Evolutionary conservation across 805 yeast species (phyloP).

Genomic region (Saccharomycopsis sp.): DNA sequence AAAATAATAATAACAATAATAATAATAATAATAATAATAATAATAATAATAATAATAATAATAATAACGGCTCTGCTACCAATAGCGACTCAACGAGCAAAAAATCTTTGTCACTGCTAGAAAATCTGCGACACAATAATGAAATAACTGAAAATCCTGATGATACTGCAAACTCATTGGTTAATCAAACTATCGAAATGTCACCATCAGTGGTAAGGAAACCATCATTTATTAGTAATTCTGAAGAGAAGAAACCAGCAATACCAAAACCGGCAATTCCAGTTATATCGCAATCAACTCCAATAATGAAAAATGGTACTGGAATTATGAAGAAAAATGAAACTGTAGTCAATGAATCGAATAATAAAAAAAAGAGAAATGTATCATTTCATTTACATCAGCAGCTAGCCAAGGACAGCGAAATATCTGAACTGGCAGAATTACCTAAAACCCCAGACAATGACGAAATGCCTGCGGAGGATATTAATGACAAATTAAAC

Average conservation of each 20-base stretch:
- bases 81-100: background rate
- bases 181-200: background rate
- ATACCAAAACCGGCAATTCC: too few species aligned
- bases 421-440: too few species aligned
- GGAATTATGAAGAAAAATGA: background rate
- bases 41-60: background rate
- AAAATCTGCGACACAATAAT: background rate
- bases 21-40: background rate
- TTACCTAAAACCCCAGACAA: background rate
- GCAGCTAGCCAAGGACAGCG: too few species aligned
- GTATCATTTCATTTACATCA: constrained; percentile 14
- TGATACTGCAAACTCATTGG: constrained; percentile 11
- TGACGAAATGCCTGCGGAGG: background rate
- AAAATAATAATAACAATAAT: background rate
- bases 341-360: background rate
- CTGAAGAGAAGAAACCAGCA: constrained; percentile 1
- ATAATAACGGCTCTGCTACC: background rate
- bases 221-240: background rate
- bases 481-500: background rate
- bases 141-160: background rate
- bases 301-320: background rate
- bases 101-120: background rate
- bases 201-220: background rate
- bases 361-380: constrained; percentile 7
- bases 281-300: background rate